phyloP scores from a whole-genome alignment of 1,284 basidiomycete species.

The Mycena sp. region DNA sequence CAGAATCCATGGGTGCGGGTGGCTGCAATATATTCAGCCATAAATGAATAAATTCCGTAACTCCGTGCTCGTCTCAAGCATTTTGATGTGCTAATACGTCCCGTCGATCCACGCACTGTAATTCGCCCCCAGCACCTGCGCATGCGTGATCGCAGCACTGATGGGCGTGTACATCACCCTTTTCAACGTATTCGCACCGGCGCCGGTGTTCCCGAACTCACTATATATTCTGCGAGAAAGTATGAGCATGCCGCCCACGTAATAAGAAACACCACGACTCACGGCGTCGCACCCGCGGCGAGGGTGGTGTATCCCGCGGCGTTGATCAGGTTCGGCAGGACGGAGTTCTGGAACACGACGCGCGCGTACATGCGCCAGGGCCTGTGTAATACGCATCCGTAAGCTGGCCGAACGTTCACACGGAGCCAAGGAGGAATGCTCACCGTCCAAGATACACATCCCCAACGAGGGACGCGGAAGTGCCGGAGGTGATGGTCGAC shows the following conservation, averaged over 20 bases:
- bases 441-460: slow-evolving; percentile 36
- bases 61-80: too few species aligned
- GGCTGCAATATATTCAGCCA: too few species aligned
- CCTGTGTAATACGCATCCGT: not conserved
- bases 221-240: slow-evolving; percentile 31
- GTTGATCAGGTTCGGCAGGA: slow-evolving; percentile 34
- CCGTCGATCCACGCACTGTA: slow-evolving; percentile 33
- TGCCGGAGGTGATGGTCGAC: slow-evolving; percentile 34
- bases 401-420: too few species aligned
- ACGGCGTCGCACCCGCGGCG: slow-evolving; percentile 38
- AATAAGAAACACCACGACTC: too few species aligned
- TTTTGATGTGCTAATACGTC: slow-evolving; percentile 5
- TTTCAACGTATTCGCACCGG: slow-evolving; percentile 35
- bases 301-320: slow-evolving; percentile 37
- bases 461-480: slow-evolving; percentile 30
- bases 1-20: too few species aligned
- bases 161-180: slow-evolving; percentile 34
- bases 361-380: slow-evolving; percentile 38
- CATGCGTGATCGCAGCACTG: slow-evolving; percentile 33
- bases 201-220: slow-evolving; percentile 39
- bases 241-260: too few species aligned
- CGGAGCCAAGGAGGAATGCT: not conserved
- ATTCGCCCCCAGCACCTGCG: slow-evolving; percentile 35
- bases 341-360: slow-evolving; percentile 38
- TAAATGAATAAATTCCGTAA: too few species aligned